A percentile compares a stretch with the other conserved stretches of the same genome.
These are phyloP conservation scores for Candida anglica DNA, from an alignment of 805 yeast species.

Conservation along the genomic window DNA sequence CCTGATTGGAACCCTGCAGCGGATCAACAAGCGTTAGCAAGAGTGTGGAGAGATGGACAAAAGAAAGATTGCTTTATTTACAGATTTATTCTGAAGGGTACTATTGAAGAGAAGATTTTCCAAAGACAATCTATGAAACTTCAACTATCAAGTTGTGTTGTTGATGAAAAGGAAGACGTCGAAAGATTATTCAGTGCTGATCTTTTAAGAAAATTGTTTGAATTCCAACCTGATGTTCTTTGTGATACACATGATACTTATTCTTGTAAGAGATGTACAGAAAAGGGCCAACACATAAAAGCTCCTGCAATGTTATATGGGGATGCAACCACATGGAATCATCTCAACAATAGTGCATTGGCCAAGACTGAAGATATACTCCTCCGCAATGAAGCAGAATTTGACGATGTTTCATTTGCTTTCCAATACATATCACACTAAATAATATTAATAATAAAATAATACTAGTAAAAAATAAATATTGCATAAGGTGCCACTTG, in stretches of 20 bases:
- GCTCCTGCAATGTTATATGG: slow-evolving; percentile 93
- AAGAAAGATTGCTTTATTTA: slow-evolving; percentile 95
- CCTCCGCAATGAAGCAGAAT: slow-evolving; percentile 66
- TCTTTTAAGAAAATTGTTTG: slow-evolving; percentile 69
- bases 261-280: slow-evolving; percentile 75
- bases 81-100: slow-evolving; percentile 89
- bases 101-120: slow-evolving; percentile 93
- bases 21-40: slow-evolving; percentile 95
- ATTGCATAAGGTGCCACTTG: no score
- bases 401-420: slow-evolving; percentile 73
- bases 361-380: slow-evolving; percentile 69
- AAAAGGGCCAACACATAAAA: slow-evolving; percentile 49
- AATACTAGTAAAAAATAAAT: no score
- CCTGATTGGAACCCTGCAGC: slow-evolving; percentile 99
- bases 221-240: slow-evolving; percentile 57
- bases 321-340: slow-evolving; percentile 98
- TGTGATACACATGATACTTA: slow-evolving; percentile 94
- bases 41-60: slow-evolving; percentile 99
- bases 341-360: slow-evolving; percentile 62
- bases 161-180: slow-evolving; percentile 93
- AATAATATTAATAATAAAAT: no score
- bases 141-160: slow-evolving; percentile 91
- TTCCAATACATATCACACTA: slow-evolving; percentile 91
- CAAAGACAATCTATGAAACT: slow-evolving; percentile 95
- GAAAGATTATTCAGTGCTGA: slow-evolving; percentile 88